These are phyloP conservation scores for Nigrograna mackinnonii DNA, from an alignment of 2,329 filamentous ascomycete species.

Conservation along the genomic window DNA sequence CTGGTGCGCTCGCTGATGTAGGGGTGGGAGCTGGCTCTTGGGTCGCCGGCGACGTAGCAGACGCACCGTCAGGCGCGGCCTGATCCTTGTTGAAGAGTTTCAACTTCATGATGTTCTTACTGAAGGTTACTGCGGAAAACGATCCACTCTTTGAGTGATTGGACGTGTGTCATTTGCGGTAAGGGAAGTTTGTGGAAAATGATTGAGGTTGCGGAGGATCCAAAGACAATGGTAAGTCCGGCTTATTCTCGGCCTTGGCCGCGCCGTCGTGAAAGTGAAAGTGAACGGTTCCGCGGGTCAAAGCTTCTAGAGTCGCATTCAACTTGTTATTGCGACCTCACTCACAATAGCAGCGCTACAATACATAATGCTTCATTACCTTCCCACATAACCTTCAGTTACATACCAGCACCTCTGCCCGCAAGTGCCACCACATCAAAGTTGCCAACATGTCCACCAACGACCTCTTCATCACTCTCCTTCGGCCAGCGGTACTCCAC, in stretches of 20 bases:
- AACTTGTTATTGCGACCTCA: too few species aligned
- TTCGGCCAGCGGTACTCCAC: slow-evolving; percentile 86
- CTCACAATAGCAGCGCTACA: background rate
- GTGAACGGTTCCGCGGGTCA: background rate
- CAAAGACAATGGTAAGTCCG: too few species aligned
- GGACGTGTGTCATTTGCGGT: too few species aligned
- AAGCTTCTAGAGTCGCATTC: too few species aligned
- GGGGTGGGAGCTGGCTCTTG: slow-evolving; percentile 10
- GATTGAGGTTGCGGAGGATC: too few species aligned
- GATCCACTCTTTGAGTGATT: too few species aligned
- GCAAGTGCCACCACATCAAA: slow-evolving; percentile 1
- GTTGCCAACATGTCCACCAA: slow-evolving; percentile 38
- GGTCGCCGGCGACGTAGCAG: slow-evolving; percentile 10
- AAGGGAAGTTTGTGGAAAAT: too few species aligned
- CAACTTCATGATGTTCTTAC: slow-evolving; percentile 38
- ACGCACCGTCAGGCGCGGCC: slow-evolving; percentile 21
- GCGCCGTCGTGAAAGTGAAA: background rate
- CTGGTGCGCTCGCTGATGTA: slow-evolving; percentile 13
- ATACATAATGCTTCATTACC: slow-evolving; percentile 9
- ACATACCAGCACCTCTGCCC: slow-evolving; percentile 19
- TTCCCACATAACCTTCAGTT: slow-evolving; percentile 6
- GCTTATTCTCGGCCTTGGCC: background rate
- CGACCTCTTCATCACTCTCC: slow-evolving; percentile 71
- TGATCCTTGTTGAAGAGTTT: slow-evolving; percentile 33
- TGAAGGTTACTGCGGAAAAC: too few species aligned